phyloP scores from a whole-genome alignment of 2,329 filamentous ascomycete genomes.

The Exophiala xenobiotica region DNA sequence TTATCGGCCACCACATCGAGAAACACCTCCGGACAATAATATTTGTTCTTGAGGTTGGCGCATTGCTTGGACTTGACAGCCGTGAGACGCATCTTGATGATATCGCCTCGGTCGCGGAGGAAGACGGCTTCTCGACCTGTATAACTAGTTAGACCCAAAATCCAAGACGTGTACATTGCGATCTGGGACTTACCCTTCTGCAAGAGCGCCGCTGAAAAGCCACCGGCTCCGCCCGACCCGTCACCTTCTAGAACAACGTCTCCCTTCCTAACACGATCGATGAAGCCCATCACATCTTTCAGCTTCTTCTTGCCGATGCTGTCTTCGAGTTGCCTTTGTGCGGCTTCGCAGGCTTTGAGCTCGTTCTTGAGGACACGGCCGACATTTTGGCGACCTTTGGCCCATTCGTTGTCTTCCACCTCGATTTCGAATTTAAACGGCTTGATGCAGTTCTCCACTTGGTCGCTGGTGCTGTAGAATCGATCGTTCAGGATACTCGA shows the following conservation, averaged over 20 bases:
- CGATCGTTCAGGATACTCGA: constrained; percentile 87
- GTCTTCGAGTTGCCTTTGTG: constrained; percentile 72
- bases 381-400: constrained; percentile 78
- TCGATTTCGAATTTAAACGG: constrained; percentile 98
- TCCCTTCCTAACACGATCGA: constrained; percentile 84
- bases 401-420: constrained; percentile 87
- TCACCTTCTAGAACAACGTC: constrained; percentile 84
- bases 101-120: constrained; percentile 83
- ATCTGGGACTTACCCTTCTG: constrained; percentile 64
- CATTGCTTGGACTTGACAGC: constrained; percentile 92
- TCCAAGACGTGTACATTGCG: background rate
- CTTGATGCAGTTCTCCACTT: constrained; percentile 98
- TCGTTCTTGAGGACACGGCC: constrained; percentile 80
- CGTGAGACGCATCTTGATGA: constrained; percentile 84
- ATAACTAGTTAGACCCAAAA: constrained; percentile 21
- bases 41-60: constrained; percentile 79
- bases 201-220: constrained; percentile 86
- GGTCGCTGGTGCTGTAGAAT: constrained; percentile 95
- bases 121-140: constrained; percentile 89
- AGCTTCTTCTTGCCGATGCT: constrained; percentile 78
- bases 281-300: constrained; percentile 83
- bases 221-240: constrained; percentile 79
- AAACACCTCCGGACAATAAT: constrained; percentile 95
- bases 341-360: constrained; percentile 76
- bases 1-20: constrained; percentile 96